These are phyloP conservation scores for Auriscalpium microsporum DNA, from an alignment of 768 basidiomycete species.

Conservation along the genomic window DNA sequence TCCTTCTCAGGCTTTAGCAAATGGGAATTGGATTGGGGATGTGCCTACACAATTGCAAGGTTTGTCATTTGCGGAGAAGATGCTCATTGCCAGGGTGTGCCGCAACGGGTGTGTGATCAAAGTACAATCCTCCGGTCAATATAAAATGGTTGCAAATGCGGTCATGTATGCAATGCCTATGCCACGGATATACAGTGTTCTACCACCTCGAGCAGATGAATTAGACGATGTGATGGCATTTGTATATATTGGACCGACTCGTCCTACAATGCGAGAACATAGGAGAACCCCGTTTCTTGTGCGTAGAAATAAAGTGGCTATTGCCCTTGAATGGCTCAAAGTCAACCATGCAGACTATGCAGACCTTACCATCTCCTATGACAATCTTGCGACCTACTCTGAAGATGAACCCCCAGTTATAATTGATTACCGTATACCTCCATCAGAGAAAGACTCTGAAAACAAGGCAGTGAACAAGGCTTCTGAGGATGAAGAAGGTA, in stretches of 20 bases:
- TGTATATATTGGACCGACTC: constrained; percentile 25
- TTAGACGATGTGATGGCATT: constrained; percentile 25
- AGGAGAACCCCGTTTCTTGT: constrained; percentile 17
- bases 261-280: constrained; percentile 18
- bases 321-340: neutral
- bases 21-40: too few relatives aligned
- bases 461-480: constrained; percentile 17
- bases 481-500: constrained; percentile 22
- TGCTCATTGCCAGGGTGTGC: constrained; percentile 5
- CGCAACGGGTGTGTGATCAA: constrained; percentile 14
- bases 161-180: constrained; percentile 26
- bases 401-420: constrained; percentile 20
- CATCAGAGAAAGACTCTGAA: neutral
- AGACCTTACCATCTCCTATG: constrained; percentile 10
- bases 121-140: constrained; percentile 5
- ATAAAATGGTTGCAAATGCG: constrained; percentile 28
- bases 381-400: constrained; percentile 9
- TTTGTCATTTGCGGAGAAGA: too few relatives aligned
- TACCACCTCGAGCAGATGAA: constrained; percentile 26
- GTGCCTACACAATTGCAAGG: too few relatives aligned
- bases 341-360: too few relatives aligned
- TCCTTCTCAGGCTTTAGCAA: neutral
- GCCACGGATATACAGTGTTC: constrained; percentile 21
- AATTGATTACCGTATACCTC: neutral
- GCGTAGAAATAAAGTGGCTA: constrained; percentile 1